Evolutionary conservation across 805 yeast genomes (phyloP), one percentile per base, ranked within the genome.

Genomic region (Blastobotrys attinorum): DNA sequence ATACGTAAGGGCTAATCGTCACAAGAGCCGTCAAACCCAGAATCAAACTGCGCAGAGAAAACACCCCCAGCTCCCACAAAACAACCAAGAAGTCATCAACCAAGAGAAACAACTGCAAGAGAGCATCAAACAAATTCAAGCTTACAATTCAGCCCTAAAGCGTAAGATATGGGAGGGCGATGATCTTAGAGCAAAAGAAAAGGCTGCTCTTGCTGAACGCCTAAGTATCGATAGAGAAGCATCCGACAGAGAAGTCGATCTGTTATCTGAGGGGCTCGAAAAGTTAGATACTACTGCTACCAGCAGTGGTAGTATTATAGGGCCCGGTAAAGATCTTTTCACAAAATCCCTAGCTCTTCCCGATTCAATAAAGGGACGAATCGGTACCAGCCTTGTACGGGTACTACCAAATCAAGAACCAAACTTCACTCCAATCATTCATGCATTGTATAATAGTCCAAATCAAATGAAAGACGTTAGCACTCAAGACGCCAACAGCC

Each of bases 391-490:
- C 7, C 43, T 48, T 5, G 46, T 46, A 6, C 38, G 38, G 27
- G 40, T 48, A 13, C 38, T 47, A n/a, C 17, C 35, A 17, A 27
- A 42, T 2, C 45, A 35, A 1, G 50, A 43, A 22, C 50, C 45
- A 16, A 45, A 53, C 37, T 57, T 60, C 60, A 44, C 40, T 10
- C 23, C 37, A 3, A 50, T 54, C 3, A 33, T 57, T 21, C 27
- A 27, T 13, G 22, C 51, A 10, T 31, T 55, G 22, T 22, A 43
- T 21, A 22, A 37, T 18, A 31, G 27, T 2, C 37, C 50, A 48
- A 60, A 22, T n/a, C 57, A 50, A 4, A 42, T 60, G 7, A 25
- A 44, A 4, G 49, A 44, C 1, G 21, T 60, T 2, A 44, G 51
- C 1, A 20, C n/a, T 3, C 15, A 17, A 1, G 66, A 63, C 18